phyloP scores from a whole-genome alignment of 2,329 filamentous ascomycete species.

The Colletotrichum navitas region DNA sequence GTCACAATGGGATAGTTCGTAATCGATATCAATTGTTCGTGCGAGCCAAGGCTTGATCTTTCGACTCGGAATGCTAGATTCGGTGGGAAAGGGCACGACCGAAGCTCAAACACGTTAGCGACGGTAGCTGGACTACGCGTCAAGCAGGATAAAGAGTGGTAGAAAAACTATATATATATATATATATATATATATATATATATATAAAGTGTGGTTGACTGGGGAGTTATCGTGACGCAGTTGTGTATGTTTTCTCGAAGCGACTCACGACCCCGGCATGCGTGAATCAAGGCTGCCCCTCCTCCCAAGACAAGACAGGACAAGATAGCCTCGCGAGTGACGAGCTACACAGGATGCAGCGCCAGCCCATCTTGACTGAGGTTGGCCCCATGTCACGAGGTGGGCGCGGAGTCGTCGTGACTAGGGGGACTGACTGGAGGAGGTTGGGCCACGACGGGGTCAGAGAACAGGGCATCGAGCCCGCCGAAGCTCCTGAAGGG shows the following conservation, averaged over 20 bases:
- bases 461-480: conserved; percentile 19
- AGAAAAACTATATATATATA: too few relatives aligned
- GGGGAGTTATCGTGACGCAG: neutral
- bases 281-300: conserved; percentile 2
- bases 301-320: neutral
- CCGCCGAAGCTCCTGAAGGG: neutral
- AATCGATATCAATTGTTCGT: too few relatives aligned
- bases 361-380: conserved; percentile 11
- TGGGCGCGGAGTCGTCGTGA: conserved; percentile 14
- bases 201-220: neutral
- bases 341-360: neutral
- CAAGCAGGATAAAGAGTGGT: neutral
- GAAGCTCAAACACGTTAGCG: neutral
- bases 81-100: neutral
- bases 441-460: conserved; percentile 21
- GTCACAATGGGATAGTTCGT: conserved; percentile 1
- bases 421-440: conserved; percentile 11
- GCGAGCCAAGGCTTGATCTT: neutral
- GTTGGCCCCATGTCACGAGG: conserved; percentile 6
- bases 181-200: too few relatives aligned
- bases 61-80: neutral
- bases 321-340: neutral
- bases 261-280: conserved; percentile 3
- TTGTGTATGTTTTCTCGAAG: neutral
- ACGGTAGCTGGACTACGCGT: neutral